Evolutionary conservation across 2,329 filamentous ascomycete species (phyloP).

Genomic region (Fusarium domesticum): DNA sequence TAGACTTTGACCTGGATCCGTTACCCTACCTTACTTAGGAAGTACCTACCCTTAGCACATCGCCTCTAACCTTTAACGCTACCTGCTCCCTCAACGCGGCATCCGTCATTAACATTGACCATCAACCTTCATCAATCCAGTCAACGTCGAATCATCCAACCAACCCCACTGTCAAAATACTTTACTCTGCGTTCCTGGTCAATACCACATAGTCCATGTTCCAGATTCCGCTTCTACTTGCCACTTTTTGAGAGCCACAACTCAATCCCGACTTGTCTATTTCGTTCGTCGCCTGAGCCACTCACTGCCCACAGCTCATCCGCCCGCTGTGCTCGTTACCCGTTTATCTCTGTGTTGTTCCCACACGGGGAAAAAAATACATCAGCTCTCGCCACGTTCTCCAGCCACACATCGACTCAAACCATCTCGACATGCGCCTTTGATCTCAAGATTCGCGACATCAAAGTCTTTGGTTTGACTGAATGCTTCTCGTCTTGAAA

Average conservation of each 20-base stretch:
- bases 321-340: conserved; percentile 18
- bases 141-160: not conserved
- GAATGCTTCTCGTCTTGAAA: conserved; percentile 14
- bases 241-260: conserved; percentile 13
- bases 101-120: not conserved
- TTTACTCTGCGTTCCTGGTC: not conserved
- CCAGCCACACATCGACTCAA: conserved; percentile 41
- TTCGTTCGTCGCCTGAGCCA: conserved; percentile 23
- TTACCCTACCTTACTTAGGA: conserved; percentile 6
- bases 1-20: conserved; percentile 13
- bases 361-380: conserved; percentile 24
- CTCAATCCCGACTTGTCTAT: conserved; percentile 21
- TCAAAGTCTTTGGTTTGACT: conserved; percentile 24
- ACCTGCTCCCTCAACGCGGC: not conserved
- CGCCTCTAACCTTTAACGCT: not conserved
- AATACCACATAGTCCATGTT: conserved; percentile 1
- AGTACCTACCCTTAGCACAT: too few species aligned
- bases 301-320: conserved; percentile 24
- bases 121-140: not conserved
- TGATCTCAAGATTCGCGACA: conserved; percentile 26
- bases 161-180: too few species aligned
- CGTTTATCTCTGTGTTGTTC: conserved; percentile 18
- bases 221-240: conserved; percentile 10
- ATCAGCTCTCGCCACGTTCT: conserved; percentile 45
- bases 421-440: conserved; percentile 37